Evolutionary conservation across 805 yeast genomes (phyloP).

Genomic region (Tetrapisispora fleetii): DNA sequence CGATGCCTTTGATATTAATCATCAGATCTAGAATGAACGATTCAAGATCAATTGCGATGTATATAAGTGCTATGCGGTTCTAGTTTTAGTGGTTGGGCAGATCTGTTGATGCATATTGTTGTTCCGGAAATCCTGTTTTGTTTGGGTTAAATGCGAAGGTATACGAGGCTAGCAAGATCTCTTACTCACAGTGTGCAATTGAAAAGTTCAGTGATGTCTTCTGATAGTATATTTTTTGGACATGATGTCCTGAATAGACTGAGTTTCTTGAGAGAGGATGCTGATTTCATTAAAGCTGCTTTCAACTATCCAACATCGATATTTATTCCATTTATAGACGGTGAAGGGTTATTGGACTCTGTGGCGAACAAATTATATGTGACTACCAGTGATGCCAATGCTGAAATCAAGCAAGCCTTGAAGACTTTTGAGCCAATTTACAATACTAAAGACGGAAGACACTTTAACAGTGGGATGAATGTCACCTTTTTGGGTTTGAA

Average conservation of each 20-base stretch:
- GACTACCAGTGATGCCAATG: conserved; percentile 4
- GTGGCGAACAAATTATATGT: conserved; percentile 5
- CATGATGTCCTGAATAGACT: conserved; percentile 44
- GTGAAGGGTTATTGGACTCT: conserved; percentile 19
- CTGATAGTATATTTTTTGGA: conserved; percentile 31
- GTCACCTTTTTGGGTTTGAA: conserved; percentile 20
- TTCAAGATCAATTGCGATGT: too few relatives aligned
- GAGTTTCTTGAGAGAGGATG: conserved; percentile 45
- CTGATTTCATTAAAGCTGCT: conserved; percentile 37
- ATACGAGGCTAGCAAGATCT: not conserved
- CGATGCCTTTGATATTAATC: not conserved
- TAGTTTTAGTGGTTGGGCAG: too few relatives aligned
- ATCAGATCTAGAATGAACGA: too few relatives aligned
- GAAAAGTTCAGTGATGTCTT: not conserved
- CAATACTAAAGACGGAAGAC: conserved; percentile 10
- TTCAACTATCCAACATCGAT: conserved; percentile 34
- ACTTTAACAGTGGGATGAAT: conserved; percentile 11
- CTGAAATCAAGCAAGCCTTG: not conserved
- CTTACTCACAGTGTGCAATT: not conserved
- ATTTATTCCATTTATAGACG: conserved; percentile 30
- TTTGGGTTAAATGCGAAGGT: not conserved
- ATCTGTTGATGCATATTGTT: too few relatives aligned
- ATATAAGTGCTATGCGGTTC: too few relatives aligned
- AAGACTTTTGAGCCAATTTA: not conserved
- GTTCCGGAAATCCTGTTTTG: not conserved